Evolutionary conservation across 2,329 filamentous ascomycete genomes (phyloP).

Genomic region (Moelleriella libera): DNA sequence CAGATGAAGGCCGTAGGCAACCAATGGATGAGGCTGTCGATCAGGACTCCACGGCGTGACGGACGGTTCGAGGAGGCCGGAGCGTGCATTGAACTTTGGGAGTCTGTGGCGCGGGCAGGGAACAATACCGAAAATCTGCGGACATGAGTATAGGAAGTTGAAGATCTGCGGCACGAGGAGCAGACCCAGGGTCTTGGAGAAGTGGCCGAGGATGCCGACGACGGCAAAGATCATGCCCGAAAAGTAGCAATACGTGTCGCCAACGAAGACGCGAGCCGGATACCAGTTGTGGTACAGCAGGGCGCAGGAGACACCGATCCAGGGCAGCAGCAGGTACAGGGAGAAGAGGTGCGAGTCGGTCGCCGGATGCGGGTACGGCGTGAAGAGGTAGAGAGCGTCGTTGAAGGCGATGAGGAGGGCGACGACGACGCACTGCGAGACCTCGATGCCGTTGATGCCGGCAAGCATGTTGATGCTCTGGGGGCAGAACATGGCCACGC

Average conservation of each 20-base stretch:
- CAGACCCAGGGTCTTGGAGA: constrained; percentile 89
- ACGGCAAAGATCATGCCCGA: constrained; percentile 98
- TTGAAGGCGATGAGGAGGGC: constrained; percentile 73
- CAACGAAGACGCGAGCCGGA: constrained; percentile 87
- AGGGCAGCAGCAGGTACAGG: constrained; percentile 85
- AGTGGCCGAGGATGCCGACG: constrained; percentile 91
- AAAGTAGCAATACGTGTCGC: constrained; percentile 99
- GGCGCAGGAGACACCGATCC: constrained; percentile 81
- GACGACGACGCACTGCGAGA: constrained; percentile 84
- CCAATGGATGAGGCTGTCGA: constrained; percentile 50
- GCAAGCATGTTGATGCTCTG: constrained; percentile 99
- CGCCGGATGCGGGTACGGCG: constrained; percentile 77
- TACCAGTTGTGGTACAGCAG: constrained; percentile 91
- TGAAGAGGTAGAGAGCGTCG: constrained; percentile 75
- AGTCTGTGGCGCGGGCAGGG: constrained; percentile 89
- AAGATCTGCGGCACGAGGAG: constrained; percentile 87
- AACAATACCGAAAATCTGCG: constrained; percentile 80
- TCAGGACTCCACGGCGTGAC: constrained; percentile 59
- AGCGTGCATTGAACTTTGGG: constrained; percentile 74
- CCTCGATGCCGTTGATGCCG: constrained; percentile 97
- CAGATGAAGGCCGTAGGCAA: constrained; percentile 51
- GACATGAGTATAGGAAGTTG: constrained; percentile 89
- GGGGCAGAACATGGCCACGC: constrained; percentile 90
- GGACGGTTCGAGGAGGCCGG: constrained; percentile 75
- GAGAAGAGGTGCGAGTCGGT: constrained; percentile 95